Conservation (phyloP, 2,329 filamentous ascomycete genomes). For the Aspergillus quadrilineatus region DNA sequence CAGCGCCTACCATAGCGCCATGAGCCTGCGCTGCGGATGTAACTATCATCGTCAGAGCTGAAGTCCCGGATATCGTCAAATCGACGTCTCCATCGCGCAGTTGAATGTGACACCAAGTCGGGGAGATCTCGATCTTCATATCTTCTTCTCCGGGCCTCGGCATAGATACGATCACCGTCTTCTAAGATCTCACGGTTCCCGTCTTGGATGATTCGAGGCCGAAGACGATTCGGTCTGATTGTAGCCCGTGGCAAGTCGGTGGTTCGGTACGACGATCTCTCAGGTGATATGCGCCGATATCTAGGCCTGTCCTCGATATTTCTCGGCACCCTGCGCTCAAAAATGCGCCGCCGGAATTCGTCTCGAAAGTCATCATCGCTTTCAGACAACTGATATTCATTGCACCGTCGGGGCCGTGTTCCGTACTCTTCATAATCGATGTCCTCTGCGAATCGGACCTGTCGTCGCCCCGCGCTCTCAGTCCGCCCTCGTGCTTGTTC, state of each 20-base stretch:
- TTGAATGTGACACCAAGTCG: conserved; percentile 9
- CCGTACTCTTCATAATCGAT: conserved; percentile 17
- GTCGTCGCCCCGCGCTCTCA: conserved; percentile 8
- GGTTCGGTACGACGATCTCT: conserved; percentile 1
- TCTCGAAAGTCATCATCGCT: not conserved
- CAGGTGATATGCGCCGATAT: conserved; percentile 2
- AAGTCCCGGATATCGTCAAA: conserved; percentile 9
- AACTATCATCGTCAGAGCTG: conserved; percentile 4
- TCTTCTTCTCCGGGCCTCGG: conserved; percentile 16
- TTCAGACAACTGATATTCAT: not conserved
- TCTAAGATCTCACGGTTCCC: conserved; percentile 23
- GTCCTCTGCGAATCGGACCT: conserved; percentile 21
- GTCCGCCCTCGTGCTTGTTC: conserved; percentile 7
- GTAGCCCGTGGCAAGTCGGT: not conserved
- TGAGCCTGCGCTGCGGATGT: not conserved
- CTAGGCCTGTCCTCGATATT: not conserved
- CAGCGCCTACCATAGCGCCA: conserved; percentile 5
- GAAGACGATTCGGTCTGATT: conserved; percentile 2
- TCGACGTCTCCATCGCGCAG: conserved; percentile 6
- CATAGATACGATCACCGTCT: conserved; percentile 20
- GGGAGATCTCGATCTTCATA: conserved; percentile 10
- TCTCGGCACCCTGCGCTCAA: not conserved
- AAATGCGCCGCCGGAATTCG: not conserved
- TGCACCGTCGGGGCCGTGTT: conserved; percentile 3
- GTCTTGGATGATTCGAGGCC: conserved; percentile 28